Evolutionary conservation across 306 rosid species (phyloP), one percentile per base, ranked within the genome.

Genomic region (Rubus parviflorus): DNA sequence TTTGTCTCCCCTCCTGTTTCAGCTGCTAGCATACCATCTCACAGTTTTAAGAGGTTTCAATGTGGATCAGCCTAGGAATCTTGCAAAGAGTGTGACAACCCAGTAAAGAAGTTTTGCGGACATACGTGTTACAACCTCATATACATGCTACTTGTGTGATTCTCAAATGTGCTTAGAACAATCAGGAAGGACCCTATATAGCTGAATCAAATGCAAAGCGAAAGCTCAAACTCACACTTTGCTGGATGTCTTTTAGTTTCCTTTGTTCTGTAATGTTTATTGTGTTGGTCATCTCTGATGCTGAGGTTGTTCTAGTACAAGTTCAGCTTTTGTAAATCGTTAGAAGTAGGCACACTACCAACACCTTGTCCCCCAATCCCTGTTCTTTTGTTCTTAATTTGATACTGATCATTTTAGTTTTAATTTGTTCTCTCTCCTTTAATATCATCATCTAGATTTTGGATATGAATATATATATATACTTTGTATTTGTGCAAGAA

Each of bases 31-130:
- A 30, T 95, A 95, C 83, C 99, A 95, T 85, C 97, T 95, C 80
- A 95, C 99, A 11, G 99, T 95, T 73, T 86, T 90, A 72, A 89
- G 93, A 81, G 99, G 99, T 68, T 89, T 83, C 80, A 95, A 95
- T 19, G 95, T 91, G n/a, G 99, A 95, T 75, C 99, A 92, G 85
- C 99, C 97, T 62, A 93, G 97, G 72, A 95, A 95, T 89, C 97
- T 95, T 25, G 99, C 99, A 6, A 95, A 95, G 91, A 95, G 99
- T 80, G 99, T 95, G 61, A 95, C 97, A 3, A 95, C 99, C 0
- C 87, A 87, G 77, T 92, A 84, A 80, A 42, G 52, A 48, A 65
- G 54, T 82, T 77, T 11, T 5, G 2, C 20, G 2, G 65, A 52
- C 52, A 56, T 14, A 51, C 37, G 9, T n/a, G 65, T 7, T 16